Evolutionary conservation across 2,329 filamentous ascomycete genomes (phyloP).

Genomic region (Talaromyces sp.): DNA sequence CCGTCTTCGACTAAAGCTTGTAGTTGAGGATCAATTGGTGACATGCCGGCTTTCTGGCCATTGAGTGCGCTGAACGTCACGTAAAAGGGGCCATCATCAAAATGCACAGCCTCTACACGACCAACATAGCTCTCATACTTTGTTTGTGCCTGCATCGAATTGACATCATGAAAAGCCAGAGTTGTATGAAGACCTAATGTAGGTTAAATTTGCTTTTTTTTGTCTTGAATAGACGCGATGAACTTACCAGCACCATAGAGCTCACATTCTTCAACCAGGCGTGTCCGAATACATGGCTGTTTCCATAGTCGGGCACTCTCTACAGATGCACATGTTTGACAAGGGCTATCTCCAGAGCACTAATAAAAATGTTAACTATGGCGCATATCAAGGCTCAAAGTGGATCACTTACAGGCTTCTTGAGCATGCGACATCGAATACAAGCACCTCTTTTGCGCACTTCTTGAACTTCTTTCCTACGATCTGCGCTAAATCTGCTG

Average conservation of each 20-base stretch:
- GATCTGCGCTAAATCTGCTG: conserved; percentile 53
- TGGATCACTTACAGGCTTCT: conserved; percentile 49
- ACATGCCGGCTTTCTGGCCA: conserved; percentile 36
- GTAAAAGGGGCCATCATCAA: conserved; percentile 49
- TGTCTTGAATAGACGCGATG: not conserved
- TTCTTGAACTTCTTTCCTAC: conserved; percentile 57
- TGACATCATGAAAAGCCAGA: conserved; percentile 51
- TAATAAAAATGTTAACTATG: conserved; percentile 19
- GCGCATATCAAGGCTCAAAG: not conserved
- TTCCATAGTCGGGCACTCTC: conserved; percentile 61
- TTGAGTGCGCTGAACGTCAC: conserved; percentile 46
- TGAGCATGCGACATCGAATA: conserved; percentile 61
- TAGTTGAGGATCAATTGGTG: conserved; percentile 40
- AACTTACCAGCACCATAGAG: conserved; percentile 51
- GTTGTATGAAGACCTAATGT: conserved; percentile 47
- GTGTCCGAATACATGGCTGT: conserved; percentile 56
- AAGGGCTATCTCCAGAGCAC: conserved; percentile 59
- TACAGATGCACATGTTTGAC: conserved; percentile 56
- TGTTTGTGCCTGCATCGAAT: conserved; percentile 47
- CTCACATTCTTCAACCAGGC: conserved; percentile 56
- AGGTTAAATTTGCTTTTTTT: not conserved
- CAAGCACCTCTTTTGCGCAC: conserved; percentile 60
- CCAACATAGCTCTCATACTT: conserved; percentile 49
- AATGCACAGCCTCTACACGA: conserved; percentile 55
- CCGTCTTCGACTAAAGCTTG: conserved; percentile 40